Percentiles rank a stretch among this genome's conserved stretches.
Conservation (phyloP, 352 stramenopile genomes). For the Globisporangium recalcitrans region DNA sequence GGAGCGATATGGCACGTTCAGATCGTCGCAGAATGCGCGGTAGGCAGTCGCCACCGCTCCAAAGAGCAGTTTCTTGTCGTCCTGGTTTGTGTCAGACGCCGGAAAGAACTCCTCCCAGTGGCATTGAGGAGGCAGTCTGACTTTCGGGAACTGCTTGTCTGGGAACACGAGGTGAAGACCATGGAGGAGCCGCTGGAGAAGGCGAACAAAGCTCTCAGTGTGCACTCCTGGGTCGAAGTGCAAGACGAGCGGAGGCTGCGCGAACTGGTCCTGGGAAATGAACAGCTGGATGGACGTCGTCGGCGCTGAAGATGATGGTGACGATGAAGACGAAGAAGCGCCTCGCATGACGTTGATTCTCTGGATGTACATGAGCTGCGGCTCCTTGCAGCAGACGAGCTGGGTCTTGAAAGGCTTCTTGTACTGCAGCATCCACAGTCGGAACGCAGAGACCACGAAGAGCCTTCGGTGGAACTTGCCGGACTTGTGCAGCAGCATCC, state of each 20-base stretch:
- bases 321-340: background rate
- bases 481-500: conserved; percentile 41
- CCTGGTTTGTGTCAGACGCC: background rate
- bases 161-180: conserved; percentile 41
- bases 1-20: conserved; percentile 37
- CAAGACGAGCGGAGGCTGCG: conserved; percentile 15
- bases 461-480: conserved; percentile 41
- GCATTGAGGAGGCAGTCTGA: conserved; percentile 34
- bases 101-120: conserved; percentile 55
- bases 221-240: conserved; percentile 58
- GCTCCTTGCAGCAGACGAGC: conserved; percentile 29
- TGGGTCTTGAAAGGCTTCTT: conserved; percentile 38
- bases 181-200: conserved; percentile 52
- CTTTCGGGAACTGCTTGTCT: conserved; percentile 24
- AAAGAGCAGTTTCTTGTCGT: conserved; percentile 15
- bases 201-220: conserved; percentile 41
- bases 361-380: conserved; percentile 42
- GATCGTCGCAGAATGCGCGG: conserved; percentile 56
- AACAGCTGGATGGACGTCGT: conserved; percentile 33
- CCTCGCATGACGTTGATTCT: conserved; percentile 31
- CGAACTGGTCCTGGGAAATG: conserved; percentile 11
- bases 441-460: conserved; percentile 51
- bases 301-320: conserved; percentile 4
- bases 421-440: conserved; percentile 43
- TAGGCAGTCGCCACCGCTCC: conserved; percentile 44